Evolutionary conservation across 176 grass and related monocot species (phyloP).

Genomic region (Cenchrus americanus): DNA sequence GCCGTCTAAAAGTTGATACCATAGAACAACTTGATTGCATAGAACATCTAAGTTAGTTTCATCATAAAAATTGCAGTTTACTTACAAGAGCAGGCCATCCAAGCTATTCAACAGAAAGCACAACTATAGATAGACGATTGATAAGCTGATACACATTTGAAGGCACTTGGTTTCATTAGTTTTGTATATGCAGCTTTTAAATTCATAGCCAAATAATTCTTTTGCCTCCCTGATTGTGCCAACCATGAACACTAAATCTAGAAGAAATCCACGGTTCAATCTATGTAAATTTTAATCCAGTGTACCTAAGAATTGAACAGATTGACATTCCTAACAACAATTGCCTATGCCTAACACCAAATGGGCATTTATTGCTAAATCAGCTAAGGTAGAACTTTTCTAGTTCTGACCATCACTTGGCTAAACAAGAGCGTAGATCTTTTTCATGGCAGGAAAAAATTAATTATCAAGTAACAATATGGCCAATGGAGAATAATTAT

Average conservation of each 20-base stretch:
- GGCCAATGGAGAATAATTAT: neutral
- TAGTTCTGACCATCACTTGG: neutral
- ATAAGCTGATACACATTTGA: neutral
- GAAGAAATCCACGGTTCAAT: neutral
- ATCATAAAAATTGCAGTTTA: neutral
- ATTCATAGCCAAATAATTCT: neutral
- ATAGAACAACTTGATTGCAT: neutral
- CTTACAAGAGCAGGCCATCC: neutral
- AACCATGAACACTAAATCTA: neutral
- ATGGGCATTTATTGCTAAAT: neutral
- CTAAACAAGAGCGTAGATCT: neutral
- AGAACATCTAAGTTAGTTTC: neutral
- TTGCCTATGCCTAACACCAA: neutral
- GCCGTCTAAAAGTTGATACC: neutral
- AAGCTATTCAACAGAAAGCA: conserved; percentile 11
- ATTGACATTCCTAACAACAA: neutral
- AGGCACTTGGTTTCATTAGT: neutral
- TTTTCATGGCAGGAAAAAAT: neutral
- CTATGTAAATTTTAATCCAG: neutral
- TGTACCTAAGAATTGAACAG: neutral
- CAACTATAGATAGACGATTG: neutral
- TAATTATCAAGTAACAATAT: neutral
- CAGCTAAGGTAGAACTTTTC: neutral
- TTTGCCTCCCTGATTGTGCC: neutral
- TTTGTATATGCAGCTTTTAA: neutral